A percentile compares a stretch with the other conserved stretches of the same genome.
These are phyloP conservation scores for Cubamyces lactineus DNA, from an alignment of 768 basidiomycete genomes.

Conservation along the genomic window DNA sequence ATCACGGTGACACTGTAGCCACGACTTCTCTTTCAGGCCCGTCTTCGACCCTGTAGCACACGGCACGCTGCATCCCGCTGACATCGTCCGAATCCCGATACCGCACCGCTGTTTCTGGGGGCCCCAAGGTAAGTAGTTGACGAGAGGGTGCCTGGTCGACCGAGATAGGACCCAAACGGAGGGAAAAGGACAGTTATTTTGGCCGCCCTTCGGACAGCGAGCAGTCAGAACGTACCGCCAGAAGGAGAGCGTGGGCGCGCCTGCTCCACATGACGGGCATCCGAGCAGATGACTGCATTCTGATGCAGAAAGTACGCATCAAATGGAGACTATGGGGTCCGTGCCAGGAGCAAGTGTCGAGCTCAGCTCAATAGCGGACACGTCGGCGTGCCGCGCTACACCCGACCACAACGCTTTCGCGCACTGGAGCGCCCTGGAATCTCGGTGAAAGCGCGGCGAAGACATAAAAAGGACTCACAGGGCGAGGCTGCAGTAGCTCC, in stretches of 20 bases:
- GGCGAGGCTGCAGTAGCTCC: not conserved
- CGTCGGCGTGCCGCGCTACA: conserved; percentile 1
- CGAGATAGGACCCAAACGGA: conserved; percentile 5
- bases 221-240: conserved; percentile 13
- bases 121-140: not conserved
- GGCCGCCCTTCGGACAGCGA: not conserved
- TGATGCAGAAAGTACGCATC: conserved; percentile 17
- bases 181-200: conserved; percentile 21
- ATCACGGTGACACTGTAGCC: not conserved
- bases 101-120: conserved; percentile 1
- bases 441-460: conserved; percentile 21
- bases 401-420: conserved; percentile 1
- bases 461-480: not conserved
- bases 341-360: not conserved
- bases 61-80: conserved; percentile 10
- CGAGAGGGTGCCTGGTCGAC: conserved; percentile 19
- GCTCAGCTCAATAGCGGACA: not conserved
- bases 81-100: conserved; percentile 14
- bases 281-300: conserved; percentile 8
- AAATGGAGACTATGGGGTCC: not conserved
- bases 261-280: conserved; percentile 13
- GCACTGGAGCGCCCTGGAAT: not conserved
- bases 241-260: not conserved
- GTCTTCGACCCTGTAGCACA: conserved; percentile 10
- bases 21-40: conserved; percentile 14